Base-by-base conservation (phyloP, 2,329 filamentous ascomycete species). In the Claviceps capensis region DNA sequence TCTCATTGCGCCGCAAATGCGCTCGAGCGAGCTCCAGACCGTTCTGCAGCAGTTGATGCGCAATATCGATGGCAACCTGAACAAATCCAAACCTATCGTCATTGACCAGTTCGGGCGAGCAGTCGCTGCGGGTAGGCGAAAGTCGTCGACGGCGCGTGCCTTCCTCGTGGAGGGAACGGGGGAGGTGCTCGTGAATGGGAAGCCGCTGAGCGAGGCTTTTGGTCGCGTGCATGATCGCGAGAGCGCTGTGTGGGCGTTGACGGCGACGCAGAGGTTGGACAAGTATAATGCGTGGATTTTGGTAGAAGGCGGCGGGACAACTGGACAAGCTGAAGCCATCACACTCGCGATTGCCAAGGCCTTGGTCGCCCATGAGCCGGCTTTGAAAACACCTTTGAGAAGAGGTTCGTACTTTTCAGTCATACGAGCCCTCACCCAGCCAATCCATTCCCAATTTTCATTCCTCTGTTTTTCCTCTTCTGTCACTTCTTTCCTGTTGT, bases 221-320 rank as follows among this genome's bases (percentile, higher is more conserved):
- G 86, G 83, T 37, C 82, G 93, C 38, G 70, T 96, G 49, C 91
- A 98, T 66, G 91, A 98, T 68, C 82, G 93, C 44, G 93, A 97
- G 73, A 96, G 88, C 64, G 91, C 88, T 2, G 73, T 95, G 4
- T 98, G 91, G 91, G 82, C 91, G 7, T 70, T 98, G 62, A 88
- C 90, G 62, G 78, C 82, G 48, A 94, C 89, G 23, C 76, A 85
- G 44, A 77, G 93, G 57, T 70, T 95, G 57, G 89, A 95, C 74
- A 97, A 96, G 69, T 98, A 98, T 75, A 98, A 98, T 63, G 81
- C 96, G 3, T 98, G 88, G 83, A 90, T 84, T 50, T 70, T 86
- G 48, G 87, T 89, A 3, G 76, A 79, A 54, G 93, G 93, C 52
- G 93, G 93, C 58, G 93, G 93, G 60, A 85, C 86, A 47, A 98